Conservation (phyloP, 2,329 filamentous ascomycete species). For the Claviceps fusiformis region DNA sequence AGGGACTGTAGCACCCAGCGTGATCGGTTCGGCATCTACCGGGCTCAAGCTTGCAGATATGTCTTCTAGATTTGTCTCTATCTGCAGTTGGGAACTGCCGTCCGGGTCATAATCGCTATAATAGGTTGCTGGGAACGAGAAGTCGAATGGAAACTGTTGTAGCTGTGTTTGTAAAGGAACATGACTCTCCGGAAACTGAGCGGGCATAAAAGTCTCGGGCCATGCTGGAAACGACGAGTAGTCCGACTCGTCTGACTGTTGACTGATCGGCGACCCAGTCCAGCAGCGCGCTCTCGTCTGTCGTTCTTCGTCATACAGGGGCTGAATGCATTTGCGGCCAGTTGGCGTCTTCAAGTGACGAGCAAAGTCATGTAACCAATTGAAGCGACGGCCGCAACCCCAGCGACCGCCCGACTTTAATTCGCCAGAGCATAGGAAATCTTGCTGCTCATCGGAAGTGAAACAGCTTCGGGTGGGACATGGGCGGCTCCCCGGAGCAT, state of each 20-base stretch:
- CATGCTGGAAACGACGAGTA: neutral
- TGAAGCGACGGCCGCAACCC: conserved; percentile 3
- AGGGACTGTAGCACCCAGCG: neutral
- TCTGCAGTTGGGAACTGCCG: neutral
- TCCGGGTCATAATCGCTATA: neutral
- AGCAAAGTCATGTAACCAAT: neutral
- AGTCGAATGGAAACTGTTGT: neutral
- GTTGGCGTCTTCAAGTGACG: conserved; percentile 1
- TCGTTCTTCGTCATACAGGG: conserved; percentile 3
- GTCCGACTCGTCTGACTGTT: neutral
- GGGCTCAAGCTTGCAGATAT: neutral
- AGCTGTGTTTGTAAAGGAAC: neutral
- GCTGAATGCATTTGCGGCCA: conserved; percentile 4
- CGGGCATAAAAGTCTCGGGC: neutral
- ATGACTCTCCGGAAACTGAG: neutral
- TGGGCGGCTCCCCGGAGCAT: neutral
- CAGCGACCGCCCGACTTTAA: conserved; percentile 1
- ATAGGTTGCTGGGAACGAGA: neutral
- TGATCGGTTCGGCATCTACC: neutral
- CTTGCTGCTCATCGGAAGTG: neutral
- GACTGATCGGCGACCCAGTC: neutral
- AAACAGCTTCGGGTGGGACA: neutral
- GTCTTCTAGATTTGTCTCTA: neutral
- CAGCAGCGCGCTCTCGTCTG: neutral
- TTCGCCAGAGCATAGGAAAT: neutral